Percentiles rank a stretch among this genome's conserved stretches.
These are phyloP conservation scores for Candida arabinofermentans DNA, from an alignment of 805 yeast genomes.

Conservation along the genomic window DNA sequence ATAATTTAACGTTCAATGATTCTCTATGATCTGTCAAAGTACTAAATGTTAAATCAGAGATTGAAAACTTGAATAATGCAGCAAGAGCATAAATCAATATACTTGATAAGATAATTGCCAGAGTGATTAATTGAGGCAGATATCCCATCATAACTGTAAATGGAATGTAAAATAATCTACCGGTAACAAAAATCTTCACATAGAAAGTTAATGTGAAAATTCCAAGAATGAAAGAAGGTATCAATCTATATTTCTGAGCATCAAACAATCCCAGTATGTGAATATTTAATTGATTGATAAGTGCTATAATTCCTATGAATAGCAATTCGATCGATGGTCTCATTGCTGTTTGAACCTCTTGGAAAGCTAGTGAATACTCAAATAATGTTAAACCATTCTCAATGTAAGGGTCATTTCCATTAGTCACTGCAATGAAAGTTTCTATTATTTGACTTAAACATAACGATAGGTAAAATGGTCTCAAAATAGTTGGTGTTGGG, in stretches of 20 bases:
- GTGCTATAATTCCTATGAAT: constrained; percentile 49
- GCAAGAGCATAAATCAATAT: constrained; percentile 53
- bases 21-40: constrained; percentile 31
- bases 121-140: constrained; percentile 60
- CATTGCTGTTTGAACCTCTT: constrained; percentile 53
- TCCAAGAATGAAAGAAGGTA: constrained; percentile 63
- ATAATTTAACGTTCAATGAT: constrained; percentile 37
- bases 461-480: constrained; percentile 54
- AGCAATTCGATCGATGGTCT: constrained; percentile 53
- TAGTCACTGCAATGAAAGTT: constrained; percentile 55
- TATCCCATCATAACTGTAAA: constrained; percentile 53
- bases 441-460: constrained; percentile 64
- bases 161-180: constrained; percentile 48
- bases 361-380: constrained; percentile 73
- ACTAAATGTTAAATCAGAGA: constrained; percentile 29
- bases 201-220: constrained; percentile 46
- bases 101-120: constrained; percentile 49
- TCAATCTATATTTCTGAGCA: constrained; percentile 49
- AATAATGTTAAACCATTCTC: constrained; percentile 71
- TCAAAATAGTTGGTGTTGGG: constrained; percentile 50
- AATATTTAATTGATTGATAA: constrained; percentile 54
- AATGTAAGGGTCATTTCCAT: constrained; percentile 52
- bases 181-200: constrained; percentile 36
- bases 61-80: constrained; percentile 45
- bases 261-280: constrained; percentile 61